Evolutionary conservation across 257 asterid species (phyloP), one percentile per base, ranked within the genome.

Genomic region (Nicotiana sylvestris): DNA sequence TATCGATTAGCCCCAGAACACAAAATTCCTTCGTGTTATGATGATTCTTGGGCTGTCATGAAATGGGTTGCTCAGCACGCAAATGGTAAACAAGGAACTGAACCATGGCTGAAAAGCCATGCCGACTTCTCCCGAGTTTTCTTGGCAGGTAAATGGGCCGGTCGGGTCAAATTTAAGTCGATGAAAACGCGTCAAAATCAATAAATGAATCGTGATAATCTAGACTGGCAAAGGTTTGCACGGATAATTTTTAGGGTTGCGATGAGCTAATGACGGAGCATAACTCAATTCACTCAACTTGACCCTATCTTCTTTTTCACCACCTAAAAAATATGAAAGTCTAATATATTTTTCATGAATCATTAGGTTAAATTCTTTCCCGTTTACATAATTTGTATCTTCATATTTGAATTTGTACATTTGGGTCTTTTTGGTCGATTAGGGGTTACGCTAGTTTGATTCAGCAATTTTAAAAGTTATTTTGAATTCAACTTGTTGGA

Each of bases 1-100:
- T 95, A 92, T 88, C 43, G 95, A 8, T 43, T 91, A 21, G 94
- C 96, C 0, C 98, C 97, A 5, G 98, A 95, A 85, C 87, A 91
- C 76, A 88, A 86, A 1, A 15, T 93, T 25, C 98, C 97, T 0
- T 94, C 95, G 1, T 88, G 94, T 77, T 93, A 91, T 84, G 95
- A 93, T 27, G 98, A 95, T 51, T 85, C 89, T 0, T 92, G 85
- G 89, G 86, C 83, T 16, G 97, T 77, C 3, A 39, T 90, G 6
- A 80, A 92, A 53, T 95, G 99, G 98, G 66, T 90, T 33, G 85
- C 61, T 62, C 84, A 88, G 6, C 91, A 90, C 3, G 32, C 86
- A 30, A 35, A n/a, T 12, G 25, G 82, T 32, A 87, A 83, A 1
- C 46, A 67, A 27, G 94, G 90, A 4, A 43, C 91, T 51, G 97